phyloP scores from a whole-genome alignment of 2,329 filamentous ascomycete genomes.

The Hypoxylon rubiginosum region DNA sequence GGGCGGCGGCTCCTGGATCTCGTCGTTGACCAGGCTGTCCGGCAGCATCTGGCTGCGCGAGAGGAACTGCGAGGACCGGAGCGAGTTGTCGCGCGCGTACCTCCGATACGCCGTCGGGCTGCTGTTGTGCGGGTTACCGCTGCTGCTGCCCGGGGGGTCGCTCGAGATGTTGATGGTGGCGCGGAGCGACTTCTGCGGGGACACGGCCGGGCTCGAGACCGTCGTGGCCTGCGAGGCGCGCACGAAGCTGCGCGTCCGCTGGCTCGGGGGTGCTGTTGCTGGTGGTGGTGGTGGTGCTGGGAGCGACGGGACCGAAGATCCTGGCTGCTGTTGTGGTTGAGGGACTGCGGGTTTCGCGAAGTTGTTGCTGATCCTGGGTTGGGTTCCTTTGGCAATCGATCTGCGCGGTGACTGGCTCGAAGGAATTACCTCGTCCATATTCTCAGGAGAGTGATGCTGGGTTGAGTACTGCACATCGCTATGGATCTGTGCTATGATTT shows the following conservation, averaged over 20 bases:
- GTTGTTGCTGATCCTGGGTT: constrained; percentile 1
- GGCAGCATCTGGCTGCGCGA: constrained; percentile 68
- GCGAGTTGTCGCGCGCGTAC: constrained; percentile 41
- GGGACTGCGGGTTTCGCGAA: constrained; percentile 44
- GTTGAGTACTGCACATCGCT: constrained; percentile 61
- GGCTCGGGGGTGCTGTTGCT: constrained; percentile 33
- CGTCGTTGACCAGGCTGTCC: constrained; percentile 60
- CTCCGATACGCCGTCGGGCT: constrained; percentile 40
- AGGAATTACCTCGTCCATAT: constrained; percentile 50
- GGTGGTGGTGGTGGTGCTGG: no score
- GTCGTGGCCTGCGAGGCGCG: constrained; percentile 61
- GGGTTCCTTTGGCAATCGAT: constrained; percentile 21
- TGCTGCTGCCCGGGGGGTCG: constrained; percentile 17
- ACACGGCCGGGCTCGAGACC: constrained; percentile 53
- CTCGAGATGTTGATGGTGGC: constrained; percentile 40
- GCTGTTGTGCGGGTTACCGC: constrained; percentile 29
- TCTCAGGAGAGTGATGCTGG: constrained; percentile 47
- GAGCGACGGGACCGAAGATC: constrained; percentile 33
- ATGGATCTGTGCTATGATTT: constrained; percentile 65
- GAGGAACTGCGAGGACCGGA: constrained; percentile 62
- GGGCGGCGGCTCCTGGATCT: constrained; percentile 54
- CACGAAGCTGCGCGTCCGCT: constrained; percentile 41
- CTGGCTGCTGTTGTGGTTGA: constrained; percentile 25
- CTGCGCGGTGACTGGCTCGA: constrained; percentile 50
- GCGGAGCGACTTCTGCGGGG: constrained; percentile 49